Conservation (phyloP, 2,329 filamentous ascomycete species). For the Monosporascus sp. region DNA sequence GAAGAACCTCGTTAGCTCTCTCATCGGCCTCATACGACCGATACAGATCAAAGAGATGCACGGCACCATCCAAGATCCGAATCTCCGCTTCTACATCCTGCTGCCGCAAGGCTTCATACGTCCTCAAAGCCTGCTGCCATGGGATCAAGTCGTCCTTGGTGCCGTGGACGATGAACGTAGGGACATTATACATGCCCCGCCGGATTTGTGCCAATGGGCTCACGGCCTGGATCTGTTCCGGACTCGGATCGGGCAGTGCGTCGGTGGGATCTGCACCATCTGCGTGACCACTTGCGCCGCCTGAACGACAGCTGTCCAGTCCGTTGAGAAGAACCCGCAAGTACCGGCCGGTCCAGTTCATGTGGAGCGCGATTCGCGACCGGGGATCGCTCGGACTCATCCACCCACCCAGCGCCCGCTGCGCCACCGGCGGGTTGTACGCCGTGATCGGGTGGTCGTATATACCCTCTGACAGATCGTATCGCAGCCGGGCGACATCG, state of each 20-base stretch:
- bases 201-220: conserved; percentile 28
- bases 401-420: too few relatives aligned
- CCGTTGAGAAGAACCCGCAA: conserved; percentile 32
- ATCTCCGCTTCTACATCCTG: too few relatives aligned
- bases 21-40: too few relatives aligned
- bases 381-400: conserved; percentile 27
- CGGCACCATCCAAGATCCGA: too few relatives aligned
- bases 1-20: too few relatives aligned
- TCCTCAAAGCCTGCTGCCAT: conserved; percentile 25
- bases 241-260: conserved; percentile 8
- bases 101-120: too few relatives aligned
- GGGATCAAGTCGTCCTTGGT: conserved; percentile 29
- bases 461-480: neutral
- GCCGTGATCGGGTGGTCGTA: neutral
- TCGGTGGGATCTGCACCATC: conserved; percentile 18
- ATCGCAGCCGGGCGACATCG: too few relatives aligned
- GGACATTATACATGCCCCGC: conserved; percentile 23
- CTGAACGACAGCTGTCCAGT: conserved; percentile 12
- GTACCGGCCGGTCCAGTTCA: conserved; percentile 35
- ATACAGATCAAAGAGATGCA: too few relatives aligned
- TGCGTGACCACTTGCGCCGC: too few relatives aligned
- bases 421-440: too few relatives aligned
- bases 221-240: conserved; percentile 11
- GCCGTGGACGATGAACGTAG: conserved; percentile 29
- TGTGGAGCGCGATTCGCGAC: conserved; percentile 32